Evolutionary conservation across 169 alveolate genomes (phyloP).

Genomic region (Babesia ovis): DNA sequence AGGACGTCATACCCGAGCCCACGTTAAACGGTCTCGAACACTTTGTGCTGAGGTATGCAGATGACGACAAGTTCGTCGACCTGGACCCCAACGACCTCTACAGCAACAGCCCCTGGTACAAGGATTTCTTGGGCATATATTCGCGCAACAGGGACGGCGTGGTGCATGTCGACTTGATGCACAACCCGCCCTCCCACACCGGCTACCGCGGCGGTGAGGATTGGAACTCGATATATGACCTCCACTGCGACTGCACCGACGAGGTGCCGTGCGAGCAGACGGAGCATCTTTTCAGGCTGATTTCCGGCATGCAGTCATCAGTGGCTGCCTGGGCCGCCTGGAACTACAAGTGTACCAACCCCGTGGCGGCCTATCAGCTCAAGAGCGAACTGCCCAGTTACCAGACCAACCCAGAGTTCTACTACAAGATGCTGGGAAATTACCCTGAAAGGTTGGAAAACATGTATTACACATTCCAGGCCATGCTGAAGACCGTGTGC

Average conservation of each 20-base stretch:
- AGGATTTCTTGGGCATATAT: constrained; percentile 46
- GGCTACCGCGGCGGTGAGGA: constrained; percentile 64
- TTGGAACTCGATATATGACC: constrained; percentile 41
- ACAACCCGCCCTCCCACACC: constrained; percentile 70
- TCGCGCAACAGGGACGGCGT: constrained; percentile 26
- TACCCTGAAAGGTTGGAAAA: constrained; percentile 86
- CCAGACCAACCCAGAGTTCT: constrained; percentile 76
- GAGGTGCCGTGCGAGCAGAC: constrained; percentile 71
- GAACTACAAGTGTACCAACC: constrained; percentile 73
- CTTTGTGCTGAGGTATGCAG: constrained; percentile 47
- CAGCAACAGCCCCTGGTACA: constrained; percentile 24
- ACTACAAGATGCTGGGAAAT: constrained; percentile 76
- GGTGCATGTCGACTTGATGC: constrained; percentile 58
- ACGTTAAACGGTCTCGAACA: constrained; percentile 46
- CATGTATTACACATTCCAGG: constrained; percentile 83
- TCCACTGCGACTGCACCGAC: constrained; percentile 27
- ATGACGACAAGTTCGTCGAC: constrained; percentile 10
- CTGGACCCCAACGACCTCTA: constrained; percentile 53
- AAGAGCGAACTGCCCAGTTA: constrained; percentile 60
- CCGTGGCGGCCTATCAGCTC: constrained; percentile 63
- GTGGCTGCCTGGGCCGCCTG: constrained; percentile 82
- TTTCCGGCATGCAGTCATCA: constrained; percentile 86
- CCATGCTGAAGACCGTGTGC: constrained; percentile 74
- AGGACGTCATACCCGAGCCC: constrained; percentile 25
- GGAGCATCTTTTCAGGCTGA: constrained; percentile 74